Percentiles rank a stretch among this genome's conserved stretches.
Evolutionary conservation across 495 filamentous ascomycete species (phyloP).

Genomic region (Neurospora intermedia): DNA sequence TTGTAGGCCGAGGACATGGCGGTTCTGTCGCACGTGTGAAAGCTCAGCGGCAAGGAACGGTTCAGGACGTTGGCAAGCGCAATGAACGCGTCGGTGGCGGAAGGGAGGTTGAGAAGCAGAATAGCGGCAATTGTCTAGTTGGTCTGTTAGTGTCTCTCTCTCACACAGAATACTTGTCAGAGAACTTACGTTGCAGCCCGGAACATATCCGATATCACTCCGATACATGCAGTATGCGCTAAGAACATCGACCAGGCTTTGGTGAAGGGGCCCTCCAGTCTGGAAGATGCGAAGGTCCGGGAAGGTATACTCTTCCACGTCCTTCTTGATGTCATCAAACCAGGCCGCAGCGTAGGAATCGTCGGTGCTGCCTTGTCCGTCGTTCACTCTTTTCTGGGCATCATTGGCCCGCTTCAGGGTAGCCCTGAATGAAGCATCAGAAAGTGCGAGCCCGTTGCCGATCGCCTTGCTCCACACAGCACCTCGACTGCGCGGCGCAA

Average conservation of each 20-base stretch:
- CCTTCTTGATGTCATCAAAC: slow-evolving; percentile 59
- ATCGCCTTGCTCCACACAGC: slow-evolving; percentile 77
- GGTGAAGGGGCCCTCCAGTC: slow-evolving; percentile 61
- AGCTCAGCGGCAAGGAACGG: slow-evolving; percentile 75
- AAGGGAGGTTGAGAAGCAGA: slow-evolving; percentile 73
- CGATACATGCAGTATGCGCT: slow-evolving; percentile 90
- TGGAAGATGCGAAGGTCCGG: slow-evolving; percentile 80
- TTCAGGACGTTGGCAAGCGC: slow-evolving; percentile 83
- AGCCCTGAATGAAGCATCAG: slow-evolving; percentile 63
- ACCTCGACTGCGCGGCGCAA: slow-evolving; percentile 71
- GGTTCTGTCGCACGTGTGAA: slow-evolving; percentile 65
- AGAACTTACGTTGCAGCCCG: slow-evolving; percentile 65
- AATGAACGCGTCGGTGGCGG: slow-evolving; percentile 63
- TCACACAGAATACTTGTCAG: neutral
- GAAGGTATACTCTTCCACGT: slow-evolving; percentile 59
- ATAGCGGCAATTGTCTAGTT: slow-evolving; percentile 68
- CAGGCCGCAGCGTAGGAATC: slow-evolving; percentile 39
- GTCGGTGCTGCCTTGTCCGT: slow-evolving; percentile 29
- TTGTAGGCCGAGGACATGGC: slow-evolving; percentile 64
- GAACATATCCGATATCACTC: slow-evolving; percentile 82
- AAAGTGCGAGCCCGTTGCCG: slow-evolving; percentile 77
- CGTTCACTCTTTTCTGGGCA: slow-evolving; percentile 42
- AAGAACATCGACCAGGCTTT: slow-evolving; percentile 67
- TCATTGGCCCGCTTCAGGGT: slow-evolving; percentile 67
- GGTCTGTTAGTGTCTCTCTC: slow-evolving; percentile 11